These are phyloP conservation scores for Fusarium siculi DNA, from an alignment of 2,329 filamentous ascomycete species.

Conservation along the genomic window DNA sequence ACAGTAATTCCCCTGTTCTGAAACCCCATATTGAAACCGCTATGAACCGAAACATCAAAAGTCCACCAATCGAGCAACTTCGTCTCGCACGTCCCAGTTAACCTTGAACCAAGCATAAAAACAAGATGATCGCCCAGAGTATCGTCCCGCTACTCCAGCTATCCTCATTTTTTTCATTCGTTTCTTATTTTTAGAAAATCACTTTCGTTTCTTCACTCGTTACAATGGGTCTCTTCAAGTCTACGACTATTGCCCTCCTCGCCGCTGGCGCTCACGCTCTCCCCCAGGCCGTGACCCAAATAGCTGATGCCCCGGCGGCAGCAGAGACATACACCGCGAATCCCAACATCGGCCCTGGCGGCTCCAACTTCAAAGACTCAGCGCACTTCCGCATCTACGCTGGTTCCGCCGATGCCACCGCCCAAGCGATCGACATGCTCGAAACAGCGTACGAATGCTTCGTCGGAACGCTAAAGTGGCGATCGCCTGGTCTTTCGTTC, in stretches of 20 bases:
- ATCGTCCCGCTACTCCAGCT: background rate
- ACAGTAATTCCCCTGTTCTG: background rate
- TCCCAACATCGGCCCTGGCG: constrained; percentile 48
- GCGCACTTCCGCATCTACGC: constrained; percentile 55
- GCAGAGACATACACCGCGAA: constrained; percentile 45
- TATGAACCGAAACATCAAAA: background rate
- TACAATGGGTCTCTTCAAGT: constrained; percentile 28
- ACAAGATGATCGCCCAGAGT: background rate
- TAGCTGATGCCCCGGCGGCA: constrained; percentile 16
- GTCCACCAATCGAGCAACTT: constrained; percentile 21
- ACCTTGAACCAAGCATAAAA: constrained; percentile 3
- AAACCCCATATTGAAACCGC: constrained; percentile 27
- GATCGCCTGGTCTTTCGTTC: constrained; percentile 53
- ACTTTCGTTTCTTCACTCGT: background rate
- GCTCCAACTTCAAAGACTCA: constrained; percentile 47
- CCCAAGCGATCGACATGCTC: constrained; percentile 52
- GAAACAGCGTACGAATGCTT: constrained; percentile 59
- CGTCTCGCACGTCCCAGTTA: background rate
- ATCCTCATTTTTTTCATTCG: background rate
- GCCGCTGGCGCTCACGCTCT: constrained; percentile 24
- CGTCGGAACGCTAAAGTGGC: constrained; percentile 51
- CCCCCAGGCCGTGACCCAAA: constrained; percentile 17
- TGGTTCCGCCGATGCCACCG: constrained; percentile 33
- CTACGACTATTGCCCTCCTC: constrained; percentile 24
- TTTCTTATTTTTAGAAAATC: background rate